A percentile compares a stretch with the other conserved stretches of the same genome.
These are phyloP conservation scores for Casuarina cunninghamiana DNA, from an alignment of 306 rosid species.

Conservation along the genomic window DNA sequence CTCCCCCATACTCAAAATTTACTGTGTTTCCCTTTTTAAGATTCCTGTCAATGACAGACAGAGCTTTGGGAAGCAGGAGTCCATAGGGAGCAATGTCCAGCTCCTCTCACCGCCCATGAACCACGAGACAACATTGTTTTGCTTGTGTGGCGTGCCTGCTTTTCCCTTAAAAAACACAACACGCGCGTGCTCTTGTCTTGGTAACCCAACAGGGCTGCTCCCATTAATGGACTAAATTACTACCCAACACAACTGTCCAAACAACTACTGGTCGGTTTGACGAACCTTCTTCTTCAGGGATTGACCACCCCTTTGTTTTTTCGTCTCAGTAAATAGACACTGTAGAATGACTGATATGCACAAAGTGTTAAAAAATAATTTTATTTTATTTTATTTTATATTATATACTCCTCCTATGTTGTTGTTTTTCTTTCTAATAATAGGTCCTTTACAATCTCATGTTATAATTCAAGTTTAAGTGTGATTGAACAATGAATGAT, in stretches of 20 bases:
- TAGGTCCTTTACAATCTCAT: too few relatives aligned
- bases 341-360: too few relatives aligned
- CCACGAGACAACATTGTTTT: neutral
- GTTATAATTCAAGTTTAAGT: too few relatives aligned
- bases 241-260: neutral
- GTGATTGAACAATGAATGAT: too few relatives aligned
- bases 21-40: neutral
- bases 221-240: neutral
- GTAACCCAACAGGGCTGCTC: neutral
- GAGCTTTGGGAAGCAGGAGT: neutral
- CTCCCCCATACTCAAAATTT: too few relatives aligned
- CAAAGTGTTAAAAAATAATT: too few relatives aligned
- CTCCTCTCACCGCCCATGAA: constrained; percentile 10
- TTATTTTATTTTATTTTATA: too few relatives aligned
- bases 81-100: constrained; percentile 22
- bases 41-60: neutral
- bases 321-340: neutral
- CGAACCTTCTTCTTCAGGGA: neutral
- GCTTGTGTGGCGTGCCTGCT: constrained; percentile 28
- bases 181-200: constrained; percentile 30
- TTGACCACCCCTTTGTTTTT: too few relatives aligned
- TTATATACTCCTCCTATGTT: too few relatives aligned
- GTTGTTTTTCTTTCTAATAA: too few relatives aligned
- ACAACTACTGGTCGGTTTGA: neutral
- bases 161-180: constrained; percentile 8